Percentiles rank a stretch among this genome's conserved stretches.
Conservation (phyloP, 1,284 basidiomycete species). For the Puccinia horiana region DNA sequence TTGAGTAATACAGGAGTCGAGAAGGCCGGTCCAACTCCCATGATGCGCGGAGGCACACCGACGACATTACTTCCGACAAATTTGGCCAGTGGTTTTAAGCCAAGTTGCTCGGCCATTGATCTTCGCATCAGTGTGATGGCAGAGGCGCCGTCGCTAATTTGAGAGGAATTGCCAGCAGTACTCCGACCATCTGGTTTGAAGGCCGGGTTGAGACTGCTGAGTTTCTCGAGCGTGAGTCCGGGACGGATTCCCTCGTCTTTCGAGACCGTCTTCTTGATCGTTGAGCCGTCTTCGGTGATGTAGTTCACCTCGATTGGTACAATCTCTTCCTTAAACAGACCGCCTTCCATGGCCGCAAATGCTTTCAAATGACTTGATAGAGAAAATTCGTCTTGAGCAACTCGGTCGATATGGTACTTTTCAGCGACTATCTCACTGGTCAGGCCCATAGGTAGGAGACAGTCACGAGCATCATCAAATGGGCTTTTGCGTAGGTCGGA, state of each 20-base stretch:
- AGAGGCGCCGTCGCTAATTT: slow-evolving; percentile 57
- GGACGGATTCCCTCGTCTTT: slow-evolving; percentile 55
- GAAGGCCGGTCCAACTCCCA: slow-evolving; percentile 57
- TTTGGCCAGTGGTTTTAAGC: slow-evolving; percentile 56
- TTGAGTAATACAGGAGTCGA: slow-evolving; percentile 56
- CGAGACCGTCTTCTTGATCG: slow-evolving; percentile 52
- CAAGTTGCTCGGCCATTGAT: slow-evolving; percentile 55
- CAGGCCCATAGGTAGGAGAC: slow-evolving; percentile 57
- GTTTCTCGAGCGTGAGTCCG: slow-evolving; percentile 49
- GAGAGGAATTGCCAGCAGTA: slow-evolving; percentile 57
- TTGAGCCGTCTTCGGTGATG: slow-evolving; percentile 53
- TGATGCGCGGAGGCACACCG: slow-evolving; percentile 57
- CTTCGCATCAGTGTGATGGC: slow-evolving; percentile 56
- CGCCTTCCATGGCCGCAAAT: slow-evolving; percentile 54
- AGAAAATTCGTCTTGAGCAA: slow-evolving; percentile 56
- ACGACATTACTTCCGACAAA: slow-evolving; percentile 55
- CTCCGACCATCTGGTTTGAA: slow-evolving; percentile 54
- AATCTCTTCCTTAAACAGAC: slow-evolving; percentile 55
- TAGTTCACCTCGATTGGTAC: slow-evolving; percentile 53
- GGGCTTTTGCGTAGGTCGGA: slow-evolving; percentile 53
- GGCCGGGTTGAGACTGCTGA: slow-evolving; percentile 56
- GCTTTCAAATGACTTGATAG: slow-evolving; percentile 54
- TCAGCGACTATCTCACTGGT: slow-evolving; percentile 56
- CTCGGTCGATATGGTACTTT: slow-evolving; percentile 54
- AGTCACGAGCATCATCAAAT: slow-evolving; percentile 54